Base-by-base conservation (phyloP, 345 rosid species). In the Psidium guajava region DNA sequence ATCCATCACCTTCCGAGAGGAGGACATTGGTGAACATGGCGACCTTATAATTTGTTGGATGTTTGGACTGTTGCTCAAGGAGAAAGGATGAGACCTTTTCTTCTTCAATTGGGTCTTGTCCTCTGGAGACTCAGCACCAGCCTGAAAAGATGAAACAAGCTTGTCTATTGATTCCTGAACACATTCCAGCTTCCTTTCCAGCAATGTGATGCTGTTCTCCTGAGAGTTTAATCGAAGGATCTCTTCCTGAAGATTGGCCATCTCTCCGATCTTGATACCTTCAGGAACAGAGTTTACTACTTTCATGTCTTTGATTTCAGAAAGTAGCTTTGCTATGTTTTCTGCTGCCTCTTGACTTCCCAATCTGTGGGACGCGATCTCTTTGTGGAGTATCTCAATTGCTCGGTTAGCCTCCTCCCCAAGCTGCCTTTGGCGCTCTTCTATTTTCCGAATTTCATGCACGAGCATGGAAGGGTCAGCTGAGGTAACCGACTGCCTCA, bases 331-430 rank as follows among this genome's bases (percentile, higher is more conserved):
- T 6, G 97, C 97, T 84, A 97, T 89, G 77, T 91, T 92, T 84
- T 94, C 95, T 61, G 96, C 94, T 56, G 97, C 90, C 91, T 93
- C 98, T 92, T 93, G 92, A 90, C 91, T 93, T 73, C 99, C 97
- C 85, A 94, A 53, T 90, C 85, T 93, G 80, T 94, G 94, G 83
- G 98, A 94, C 88, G 98, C 88, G 49, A 95, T 94, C 90, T 97
- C 98, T 88, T 95, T 97, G 85, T 97, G 98, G 88, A 97, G 96
- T 42, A 97, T 94, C 83, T 97, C 98, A 54, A 95, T 94, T 59
- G 98, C 98, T 86, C 91, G 93, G 88, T 92, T 95, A 89, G 99
- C 99, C 89, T 95, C 99, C 57, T 93, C 97, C 4, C 98, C 96
- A 56, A 97, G 91, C 88, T 93, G 94, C 94, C 92, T 92, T 88